phyloP scores from a whole-genome alignment of 352 stramenopile genomes.

The Aphanomyces astaci region DNA sequence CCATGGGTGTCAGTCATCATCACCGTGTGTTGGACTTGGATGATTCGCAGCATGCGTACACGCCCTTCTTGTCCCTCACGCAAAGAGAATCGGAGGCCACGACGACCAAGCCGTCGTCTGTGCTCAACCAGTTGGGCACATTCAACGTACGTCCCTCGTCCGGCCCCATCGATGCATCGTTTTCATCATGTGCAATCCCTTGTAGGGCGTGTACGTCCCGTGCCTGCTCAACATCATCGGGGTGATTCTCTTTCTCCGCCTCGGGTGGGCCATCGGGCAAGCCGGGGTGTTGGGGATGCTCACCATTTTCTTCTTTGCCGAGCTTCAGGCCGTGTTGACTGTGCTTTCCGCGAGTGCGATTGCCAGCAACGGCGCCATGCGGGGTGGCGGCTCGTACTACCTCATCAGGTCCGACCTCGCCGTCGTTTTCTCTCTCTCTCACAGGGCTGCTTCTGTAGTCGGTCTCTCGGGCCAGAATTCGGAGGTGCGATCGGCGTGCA shows the following conservation, averaged over 20 bases:
- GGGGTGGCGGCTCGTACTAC: conserved; percentile 55
- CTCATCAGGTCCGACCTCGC: conserved; percentile 30
- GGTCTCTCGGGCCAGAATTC: conserved; percentile 72
- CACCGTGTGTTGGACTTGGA: background rate
- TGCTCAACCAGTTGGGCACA: conserved; percentile 10
- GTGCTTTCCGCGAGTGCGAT: conserved; percentile 74
- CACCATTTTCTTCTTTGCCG: conserved; percentile 61
- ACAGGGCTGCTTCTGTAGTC: conserved; percentile 26
- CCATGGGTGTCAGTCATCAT: background rate
- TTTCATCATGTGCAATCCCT: background rate
- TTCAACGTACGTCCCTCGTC: conserved; percentile 23
- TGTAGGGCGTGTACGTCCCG: conserved; percentile 69
- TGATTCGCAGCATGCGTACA: conserved; percentile 10
- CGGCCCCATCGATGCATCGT: too few relatives aligned
- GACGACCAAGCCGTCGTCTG: background rate
- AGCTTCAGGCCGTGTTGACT: conserved; percentile 59
- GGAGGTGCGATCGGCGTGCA: conserved; percentile 83
- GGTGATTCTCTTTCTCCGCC: conserved; percentile 83
- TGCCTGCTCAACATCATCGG: conserved; percentile 88
- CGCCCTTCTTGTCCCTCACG: conserved; percentile 11
- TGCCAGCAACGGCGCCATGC: conserved; percentile 79
- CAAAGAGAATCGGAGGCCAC: background rate
- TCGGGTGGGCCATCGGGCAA: conserved; percentile 79
- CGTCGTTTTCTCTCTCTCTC: too few relatives aligned
- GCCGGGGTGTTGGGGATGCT: conserved; percentile 64